Base-by-base conservation (phyloP, 345 rosid species). In the Eutrema heterophyllum region DNA sequence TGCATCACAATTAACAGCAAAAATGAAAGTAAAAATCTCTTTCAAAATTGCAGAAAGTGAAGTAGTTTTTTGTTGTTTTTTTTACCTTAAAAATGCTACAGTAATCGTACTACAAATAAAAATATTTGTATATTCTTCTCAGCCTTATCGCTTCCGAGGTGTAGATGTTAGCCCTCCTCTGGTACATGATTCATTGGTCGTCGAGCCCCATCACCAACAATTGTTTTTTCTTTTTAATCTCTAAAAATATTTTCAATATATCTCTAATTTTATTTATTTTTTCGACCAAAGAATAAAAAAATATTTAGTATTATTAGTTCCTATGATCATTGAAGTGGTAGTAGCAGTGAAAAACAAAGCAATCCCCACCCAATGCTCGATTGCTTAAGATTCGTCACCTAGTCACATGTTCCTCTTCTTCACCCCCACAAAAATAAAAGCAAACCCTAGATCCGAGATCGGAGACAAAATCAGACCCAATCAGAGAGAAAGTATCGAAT, bases 151-250 rank as follows among this genome's bases (percentile, higher is more conserved):
- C 84, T 64, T 82, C 64, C 59, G 80, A 80, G 82, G 71, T 75
- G 69, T 71, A 50, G 71, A 48, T 66, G 78, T 9, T 54, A 45
- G 44, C 58, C 45, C 36, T 56, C 67, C 52, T 67, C 72, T 52
- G 60, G 53, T 68, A 68, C 64, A 55, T 68, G 65, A 43, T 68
- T 78, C 85, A 79, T 84, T 27, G 92, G 69, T 68, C 54, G 54
- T 78, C 72, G 85, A 73, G 89, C 91, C 85, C 73, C 77, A 68
- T 85, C 91, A 76, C 86, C 72, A 73, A 84, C 78, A 41, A n/a
- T n/a, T n/a, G n/a, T 73, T 81, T 63, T 58, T 30, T 36, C 14
- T 24, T 18, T 11, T 1, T 18, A n/a, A n/a, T n/a, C 11, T 14
- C 41, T 7, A 30, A 52, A 30, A n/a, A 18, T 45, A 14, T 55